Evolutionary conservation across 495 filamentous ascomycete genomes (phyloP), one percentile per base, ranked within the genome.

Genomic region (Trichoderma erinaceum): DNA sequence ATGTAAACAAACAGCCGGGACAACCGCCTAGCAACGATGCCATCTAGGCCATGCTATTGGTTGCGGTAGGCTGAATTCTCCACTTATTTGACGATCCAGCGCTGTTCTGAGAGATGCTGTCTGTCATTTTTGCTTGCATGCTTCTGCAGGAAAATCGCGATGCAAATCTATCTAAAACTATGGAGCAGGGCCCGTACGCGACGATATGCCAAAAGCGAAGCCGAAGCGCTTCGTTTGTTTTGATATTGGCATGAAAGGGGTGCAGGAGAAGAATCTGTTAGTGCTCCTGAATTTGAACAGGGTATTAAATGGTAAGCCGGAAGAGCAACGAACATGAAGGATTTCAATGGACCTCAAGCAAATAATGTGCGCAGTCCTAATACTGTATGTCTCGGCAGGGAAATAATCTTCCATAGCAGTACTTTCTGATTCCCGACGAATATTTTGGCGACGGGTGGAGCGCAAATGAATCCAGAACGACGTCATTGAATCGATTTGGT

Each of bases 1-100:
- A 38, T 23, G 35, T 65, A 65, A 65, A 65, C 63, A 65, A 65
- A 65, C 21, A 11, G 16, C 35, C 63, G 63, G 29, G 63, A 65
- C 63, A 65, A 65, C 63, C 35, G 63, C 63, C 35, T 44, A 65
- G 63, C 63, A 65, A 65, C 63, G 41, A n/a, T 3, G 16, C 10
- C 3, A 7, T 61, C 11, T 5, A 13, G 25, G 56, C 56, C 25
- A 7, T 32, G 56, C 25, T 11, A 61, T 61, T 61, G 25, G 56
- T 25, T 61, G 25, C 11, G 18, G 18, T 21, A 3, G 21, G 4
- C 63, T 10, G 1, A 21, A n/a, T 2, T 41, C 35, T 65, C 35
- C 63, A 65, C 21, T 65, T 43, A 41, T 61, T 18, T 12, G n/a
- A 7, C n/a, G 16, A 23, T 12, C 11, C 18, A 18, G 16, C 7